Evolutionary conservation across 352 stramenopile species (phyloP).

Genomic region (Blastocystis sp.): DNA sequence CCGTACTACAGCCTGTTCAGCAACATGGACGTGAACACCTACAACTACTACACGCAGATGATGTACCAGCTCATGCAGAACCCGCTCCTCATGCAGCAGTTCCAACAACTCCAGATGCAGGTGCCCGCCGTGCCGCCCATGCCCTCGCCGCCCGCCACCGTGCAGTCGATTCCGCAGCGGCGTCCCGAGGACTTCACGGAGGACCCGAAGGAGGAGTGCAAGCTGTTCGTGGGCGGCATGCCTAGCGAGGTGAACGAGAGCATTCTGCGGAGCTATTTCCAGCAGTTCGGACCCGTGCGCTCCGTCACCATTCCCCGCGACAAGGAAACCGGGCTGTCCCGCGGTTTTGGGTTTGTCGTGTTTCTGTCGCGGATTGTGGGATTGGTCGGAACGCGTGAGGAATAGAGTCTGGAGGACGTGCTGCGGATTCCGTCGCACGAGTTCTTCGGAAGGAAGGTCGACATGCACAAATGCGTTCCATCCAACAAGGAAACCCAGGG

Average conservation of each 20-base stretch:
- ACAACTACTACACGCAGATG: slow-evolving; percentile 37
- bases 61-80: slow-evolving; percentile 64
- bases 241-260: slow-evolving; percentile 43
- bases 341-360: slow-evolving; percentile 57
- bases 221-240: slow-evolving; percentile 60
- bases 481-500: neutral
- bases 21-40: slow-evolving; percentile 40
- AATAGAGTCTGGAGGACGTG: slow-evolving; percentile 57
- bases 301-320: slow-evolving; percentile 24
- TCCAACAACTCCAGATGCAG: neutral
- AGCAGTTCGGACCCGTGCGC: slow-evolving; percentile 63
- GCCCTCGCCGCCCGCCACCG: neutral
- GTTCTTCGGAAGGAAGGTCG: slow-evolving; percentile 50
- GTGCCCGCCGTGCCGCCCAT: neutral
- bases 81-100: slow-evolving; percentile 43
- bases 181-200: slow-evolving; percentile 48
- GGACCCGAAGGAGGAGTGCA: slow-evolving; percentile 50
- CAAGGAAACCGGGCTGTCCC: slow-evolving; percentile 37
- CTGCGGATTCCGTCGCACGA: slow-evolving; percentile 9
- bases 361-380: slow-evolving; percentile 40
- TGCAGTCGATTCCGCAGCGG: slow-evolving; percentile 11
- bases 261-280: slow-evolving; percentile 43
- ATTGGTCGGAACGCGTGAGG: neutral
- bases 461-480: slow-evolving; percentile 57
- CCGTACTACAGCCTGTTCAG: slow-evolving; percentile 28